phyloP scores from a whole-genome alignment of 495 filamentous ascomycete species.

The Neohortaea acidophila region DNA sequence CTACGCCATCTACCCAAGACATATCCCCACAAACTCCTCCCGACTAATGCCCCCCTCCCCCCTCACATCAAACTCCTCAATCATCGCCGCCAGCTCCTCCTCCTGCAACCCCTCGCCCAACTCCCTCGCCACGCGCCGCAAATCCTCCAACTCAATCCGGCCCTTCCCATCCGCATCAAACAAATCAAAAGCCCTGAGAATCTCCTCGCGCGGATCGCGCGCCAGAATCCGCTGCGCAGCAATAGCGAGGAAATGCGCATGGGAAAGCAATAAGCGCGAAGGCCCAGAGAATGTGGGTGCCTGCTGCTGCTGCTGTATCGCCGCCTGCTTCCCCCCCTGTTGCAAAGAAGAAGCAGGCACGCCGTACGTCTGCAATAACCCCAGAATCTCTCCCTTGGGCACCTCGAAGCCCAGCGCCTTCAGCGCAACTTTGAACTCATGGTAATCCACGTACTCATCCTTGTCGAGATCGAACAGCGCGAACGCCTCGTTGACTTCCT shows the following conservation, averaged over 20 bases:
- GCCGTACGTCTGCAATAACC: conserved; percentile 55
- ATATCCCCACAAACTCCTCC: conserved; percentile 82
- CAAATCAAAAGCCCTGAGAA: conserved; percentile 74
- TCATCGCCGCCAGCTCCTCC: conserved; percentile 85
- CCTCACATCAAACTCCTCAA: conserved; percentile 95
- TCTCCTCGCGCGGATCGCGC: conserved; percentile 81
- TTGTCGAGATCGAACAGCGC: conserved; percentile 94
- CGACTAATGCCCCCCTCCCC: conserved; percentile 76
- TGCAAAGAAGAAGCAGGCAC: conserved; percentile 30
- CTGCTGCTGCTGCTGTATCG: conserved; percentile 30
- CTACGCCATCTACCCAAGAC: conserved; percentile 25
- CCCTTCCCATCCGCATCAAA: conserved; percentile 75
- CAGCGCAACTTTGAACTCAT: conserved; percentile 94
- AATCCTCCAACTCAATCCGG: conserved; percentile 69
- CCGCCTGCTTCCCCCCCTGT: conserved; percentile 1
- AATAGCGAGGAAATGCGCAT: conserved; percentile 59
- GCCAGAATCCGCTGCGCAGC: conserved; percentile 65
- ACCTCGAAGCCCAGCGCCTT: conserved; percentile 91
- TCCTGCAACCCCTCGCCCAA: conserved; percentile 83
- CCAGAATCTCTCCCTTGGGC: conserved; percentile 65
- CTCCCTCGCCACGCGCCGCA: conserved; percentile 76
- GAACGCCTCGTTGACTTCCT: conserved; percentile 91
- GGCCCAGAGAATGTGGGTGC: conserved; percentile 24
- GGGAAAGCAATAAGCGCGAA: conserved; percentile 49
- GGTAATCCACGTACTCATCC: conserved; percentile 86